phyloP scores from a whole-genome alignment of 2,329 filamentous ascomycete species.

The Monosporascus sp. region DNA sequence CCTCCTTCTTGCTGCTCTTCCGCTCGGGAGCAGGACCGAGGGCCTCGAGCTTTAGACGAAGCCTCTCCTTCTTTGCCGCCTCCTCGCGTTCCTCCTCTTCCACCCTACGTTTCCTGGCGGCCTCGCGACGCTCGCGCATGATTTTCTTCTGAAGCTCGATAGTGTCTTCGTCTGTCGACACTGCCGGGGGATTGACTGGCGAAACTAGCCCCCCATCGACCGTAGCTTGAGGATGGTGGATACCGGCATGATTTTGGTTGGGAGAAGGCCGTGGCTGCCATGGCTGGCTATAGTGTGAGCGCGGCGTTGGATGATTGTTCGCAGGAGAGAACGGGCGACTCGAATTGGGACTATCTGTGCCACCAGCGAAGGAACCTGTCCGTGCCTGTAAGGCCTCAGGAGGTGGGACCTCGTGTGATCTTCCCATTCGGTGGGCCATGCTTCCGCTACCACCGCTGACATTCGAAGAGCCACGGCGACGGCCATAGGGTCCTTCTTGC shows the following conservation, averaged over 20 bases:
- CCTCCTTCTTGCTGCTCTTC: conserved; percentile 53
- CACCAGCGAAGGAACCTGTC: conserved; percentile 45
- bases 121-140: conserved; percentile 67
- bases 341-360: conserved; percentile 47
- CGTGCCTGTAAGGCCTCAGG: conserved; percentile 40
- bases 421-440: conserved; percentile 53
- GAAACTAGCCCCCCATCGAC: conserved; percentile 8
- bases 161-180: conserved; percentile 44
- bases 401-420: conserved; percentile 39
- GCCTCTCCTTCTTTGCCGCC: conserved; percentile 64
- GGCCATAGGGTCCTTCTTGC: conserved; percentile 64
- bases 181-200: conserved; percentile 21
- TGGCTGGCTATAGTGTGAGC: conserved; percentile 25
- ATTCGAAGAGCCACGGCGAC: conserved; percentile 83
- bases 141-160: conserved; percentile 63
- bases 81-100: conserved; percentile 70
- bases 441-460: conserved; percentile 81
- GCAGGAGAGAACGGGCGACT: conserved; percentile 38
- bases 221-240: conserved; percentile 32
- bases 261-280: conserved; percentile 44
- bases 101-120: conserved; percentile 61
- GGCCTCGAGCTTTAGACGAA: conserved; percentile 67
- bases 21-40: conserved; percentile 61
- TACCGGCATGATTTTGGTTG: conserved; percentile 34
- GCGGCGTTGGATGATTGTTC: conserved; percentile 16